Conservation (phyloP, 192 early-diverging fungal species). For the Phycomyces blakesleeanus region DNA sequence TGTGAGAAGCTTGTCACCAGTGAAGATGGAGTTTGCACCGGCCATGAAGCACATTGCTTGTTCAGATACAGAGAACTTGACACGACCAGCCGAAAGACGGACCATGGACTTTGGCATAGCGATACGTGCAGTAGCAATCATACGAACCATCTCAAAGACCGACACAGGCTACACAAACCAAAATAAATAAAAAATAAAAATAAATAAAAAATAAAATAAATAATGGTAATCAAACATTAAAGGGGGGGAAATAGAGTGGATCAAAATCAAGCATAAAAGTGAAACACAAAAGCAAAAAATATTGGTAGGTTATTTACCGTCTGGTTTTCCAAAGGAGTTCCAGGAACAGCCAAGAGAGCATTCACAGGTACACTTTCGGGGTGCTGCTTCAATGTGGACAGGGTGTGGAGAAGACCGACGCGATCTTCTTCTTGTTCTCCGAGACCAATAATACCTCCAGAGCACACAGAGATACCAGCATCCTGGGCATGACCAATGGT, state of each 20-base stretch:
- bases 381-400: slow-evolving; percentile 65
- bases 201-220: not conserved
- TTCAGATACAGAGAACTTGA: slow-evolving; percentile 64
- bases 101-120: slow-evolving; percentile 78
- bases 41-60: slow-evolving; percentile 74
- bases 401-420: slow-evolving; percentile 70
- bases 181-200: not conserved
- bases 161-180: slow-evolving; percentile 55
- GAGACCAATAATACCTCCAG: slow-evolving; percentile 82
- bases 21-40: slow-evolving; percentile 83
- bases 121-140: slow-evolving; percentile 81
- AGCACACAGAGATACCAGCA: slow-evolving; percentile 79
- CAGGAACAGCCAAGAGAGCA: slow-evolving; percentile 73
- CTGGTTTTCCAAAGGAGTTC: slow-evolving; percentile 74
- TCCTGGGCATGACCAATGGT: slow-evolving; percentile 70
- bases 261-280: no score
- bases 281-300: no score
- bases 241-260: no score
- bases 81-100: slow-evolving; percentile 71
- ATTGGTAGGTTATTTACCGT: slow-evolving; percentile 38
- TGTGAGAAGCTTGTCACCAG: slow-evolving; percentile 78
- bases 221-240: no score
- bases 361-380: slow-evolving; percentile 82
- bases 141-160: slow-evolving; percentile 80
- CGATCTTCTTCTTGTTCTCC: slow-evolving; percentile 70